A percentile compares a stretch with the other conserved stretches of the same genome.
phyloP scores from a whole-genome alignment of 441 rosid species.

The Pelargonium citronellum region DNA sequence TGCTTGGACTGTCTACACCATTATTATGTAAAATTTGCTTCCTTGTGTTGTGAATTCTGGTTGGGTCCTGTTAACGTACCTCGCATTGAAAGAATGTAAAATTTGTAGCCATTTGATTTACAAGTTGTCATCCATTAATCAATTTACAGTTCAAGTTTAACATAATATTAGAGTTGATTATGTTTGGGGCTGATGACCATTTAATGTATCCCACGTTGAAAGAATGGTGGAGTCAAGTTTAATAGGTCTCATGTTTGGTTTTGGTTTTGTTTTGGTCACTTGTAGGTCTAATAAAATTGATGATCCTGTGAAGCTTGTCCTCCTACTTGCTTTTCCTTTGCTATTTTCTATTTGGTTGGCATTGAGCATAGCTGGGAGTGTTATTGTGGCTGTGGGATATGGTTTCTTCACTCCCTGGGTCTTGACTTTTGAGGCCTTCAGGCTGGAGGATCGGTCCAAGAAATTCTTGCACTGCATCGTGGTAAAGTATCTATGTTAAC shows the following conservation, averaged over 20 bases:
- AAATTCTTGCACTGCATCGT: constrained; percentile 57
- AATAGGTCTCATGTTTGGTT: too few species aligned
- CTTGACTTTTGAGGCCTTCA: constrained; percentile 76
- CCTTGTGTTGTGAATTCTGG: background rate
- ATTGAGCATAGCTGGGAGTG: constrained; percentile 60
- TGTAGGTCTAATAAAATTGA: constrained; percentile 55
- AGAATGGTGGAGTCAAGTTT: too few species aligned
- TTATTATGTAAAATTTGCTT: constrained; percentile 38
- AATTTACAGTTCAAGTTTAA: too few species aligned
- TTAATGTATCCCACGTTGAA: too few species aligned
- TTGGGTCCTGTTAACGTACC: too few species aligned
- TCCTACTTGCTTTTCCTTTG: constrained; percentile 51
- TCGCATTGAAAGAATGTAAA: too few species aligned
- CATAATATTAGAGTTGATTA: too few species aligned
- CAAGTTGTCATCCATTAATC: background rate
- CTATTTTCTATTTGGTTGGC: constrained; percentile 66
- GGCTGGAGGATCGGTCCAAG: constrained; percentile 48
- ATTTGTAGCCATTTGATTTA: too few species aligned
- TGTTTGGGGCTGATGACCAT: too few species aligned
- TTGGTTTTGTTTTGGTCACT: background rate
- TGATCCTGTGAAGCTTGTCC: constrained; percentile 55
- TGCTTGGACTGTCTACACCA: constrained; percentile 56
- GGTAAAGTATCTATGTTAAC: constrained; percentile 29
- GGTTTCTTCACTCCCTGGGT: constrained; percentile 83
- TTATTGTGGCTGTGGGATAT: constrained; percentile 60